Evolutionary conservation across 1,139 yeast species (phyloP).

Genomic region (Zygosaccharomyces pseudobailii): DNA sequence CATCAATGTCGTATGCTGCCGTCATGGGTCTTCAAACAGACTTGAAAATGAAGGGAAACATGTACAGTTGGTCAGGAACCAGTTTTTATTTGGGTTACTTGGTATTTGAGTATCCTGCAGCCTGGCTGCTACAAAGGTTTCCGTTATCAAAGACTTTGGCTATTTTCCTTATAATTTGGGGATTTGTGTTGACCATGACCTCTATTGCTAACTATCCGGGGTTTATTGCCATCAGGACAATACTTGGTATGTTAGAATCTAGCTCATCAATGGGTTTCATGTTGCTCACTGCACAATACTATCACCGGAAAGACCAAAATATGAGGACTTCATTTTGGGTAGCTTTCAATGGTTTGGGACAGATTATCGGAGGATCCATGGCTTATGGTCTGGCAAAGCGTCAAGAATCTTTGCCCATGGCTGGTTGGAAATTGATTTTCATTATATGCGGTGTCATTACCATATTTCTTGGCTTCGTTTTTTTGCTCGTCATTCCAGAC

Average conservation of each 20-base stretch:
- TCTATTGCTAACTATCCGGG: constrained; percentile 37
- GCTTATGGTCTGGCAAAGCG: constrained; percentile 40
- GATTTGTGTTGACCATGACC: constrained; percentile 38
- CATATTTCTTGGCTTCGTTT: constrained; percentile 39
- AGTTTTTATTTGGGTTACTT: constrained; percentile 49
- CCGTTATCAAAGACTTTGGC: constrained; percentile 31
- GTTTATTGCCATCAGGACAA: constrained; percentile 37
- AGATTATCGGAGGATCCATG: constrained; percentile 40
- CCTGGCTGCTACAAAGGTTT: constrained; percentile 36
- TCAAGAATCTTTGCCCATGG: constrained; percentile 25
- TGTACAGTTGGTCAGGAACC: constrained; percentile 50
- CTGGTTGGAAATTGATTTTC: constrained; percentile 41
- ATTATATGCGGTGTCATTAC: constrained; percentile 40
- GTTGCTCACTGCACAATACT: constrained; percentile 43
- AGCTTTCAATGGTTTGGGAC: constrained; percentile 43
- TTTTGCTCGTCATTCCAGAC: constrained; percentile 42
- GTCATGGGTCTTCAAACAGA: constrained; percentile 46
- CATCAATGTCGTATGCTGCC: constrained; percentile 50
- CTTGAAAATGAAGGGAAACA: constrained; percentile 43
- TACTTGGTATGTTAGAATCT: constrained; percentile 46
- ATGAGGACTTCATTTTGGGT: constrained; percentile 41
- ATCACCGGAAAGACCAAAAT: constrained; percentile 40
- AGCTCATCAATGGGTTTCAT: constrained; percentile 46
- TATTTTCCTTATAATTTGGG: constrained; percentile 41
- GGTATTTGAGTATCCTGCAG: constrained; percentile 41